A percentile compares a stretch with the other conserved stretches of the same genome.
Evolutionary conservation across 495 filamentous ascomycete genomes (phyloP).

Genomic region (Daldinia caldariorum): DNA sequence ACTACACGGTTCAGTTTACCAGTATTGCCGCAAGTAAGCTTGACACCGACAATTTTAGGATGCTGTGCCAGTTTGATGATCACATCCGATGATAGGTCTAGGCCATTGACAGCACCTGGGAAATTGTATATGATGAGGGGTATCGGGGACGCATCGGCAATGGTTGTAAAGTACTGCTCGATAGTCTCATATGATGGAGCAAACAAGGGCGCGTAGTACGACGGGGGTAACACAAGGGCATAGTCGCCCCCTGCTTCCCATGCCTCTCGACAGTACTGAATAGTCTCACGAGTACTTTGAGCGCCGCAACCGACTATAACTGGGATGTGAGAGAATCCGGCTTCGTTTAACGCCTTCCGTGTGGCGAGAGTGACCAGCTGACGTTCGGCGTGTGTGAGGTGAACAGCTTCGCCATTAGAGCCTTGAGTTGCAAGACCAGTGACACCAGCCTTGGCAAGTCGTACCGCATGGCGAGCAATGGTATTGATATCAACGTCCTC

Average conservation of each 20-base stretch:
- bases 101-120: slow-evolving; percentile 82
- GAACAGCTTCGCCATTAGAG: slow-evolving; percentile 90
- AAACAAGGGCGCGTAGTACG: slow-evolving; percentile 79
- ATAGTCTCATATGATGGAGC: slow-evolving; percentile 71
- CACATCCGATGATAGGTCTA: slow-evolving; percentile 83
- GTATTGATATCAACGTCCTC: slow-evolving; percentile 80
- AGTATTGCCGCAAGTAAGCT: slow-evolving; percentile 88
- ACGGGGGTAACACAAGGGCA: slow-evolving; percentile 85
- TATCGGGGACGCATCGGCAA: slow-evolving; percentile 73
- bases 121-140: slow-evolving; percentile 88
- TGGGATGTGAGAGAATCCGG: slow-evolving; percentile 77
- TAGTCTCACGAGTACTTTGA: slow-evolving; percentile 86
- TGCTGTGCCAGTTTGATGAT: slow-evolving; percentile 77
- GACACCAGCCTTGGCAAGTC: slow-evolving; percentile 82
- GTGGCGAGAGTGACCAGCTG: slow-evolving; percentile 79
- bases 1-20: slow-evolving; percentile 84
- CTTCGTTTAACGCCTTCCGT: slow-evolving; percentile 75
- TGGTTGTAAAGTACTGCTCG: slow-evolving; percentile 74
- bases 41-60: slow-evolving; percentile 83
- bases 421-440: slow-evolving; percentile 86
- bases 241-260: slow-evolving; percentile 84
- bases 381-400: slow-evolving; percentile 78
- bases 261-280: slow-evolving; percentile 81
- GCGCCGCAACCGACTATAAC: slow-evolving; percentile 88
- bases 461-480: slow-evolving; percentile 78